Evolutionary conservation across 257 asterid species (phyloP), one percentile per base, ranked within the genome.

Genomic region (Gentiana macrophylla): DNA sequence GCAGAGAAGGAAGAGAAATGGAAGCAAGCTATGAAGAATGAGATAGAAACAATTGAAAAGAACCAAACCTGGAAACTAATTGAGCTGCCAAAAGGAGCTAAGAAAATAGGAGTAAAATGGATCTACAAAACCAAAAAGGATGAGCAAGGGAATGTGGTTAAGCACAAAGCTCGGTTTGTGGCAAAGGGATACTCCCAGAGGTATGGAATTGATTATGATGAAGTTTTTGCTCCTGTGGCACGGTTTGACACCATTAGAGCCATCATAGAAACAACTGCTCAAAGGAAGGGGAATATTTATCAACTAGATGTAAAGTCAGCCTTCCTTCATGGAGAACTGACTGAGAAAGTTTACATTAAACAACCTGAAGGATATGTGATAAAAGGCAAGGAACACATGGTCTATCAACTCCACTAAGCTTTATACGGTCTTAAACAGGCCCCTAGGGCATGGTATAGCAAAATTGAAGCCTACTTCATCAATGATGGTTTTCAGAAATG

Each of bases 391-490:
- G 56, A 52, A 32, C 56, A 52, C 24, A 32, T 13, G 6, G 44
- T 58, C 6, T 58, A 49, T 11, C 45, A 58, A 48, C 13, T 58
- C 0, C 36, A 11, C 32, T 44, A 46, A 37, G 50, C 53, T 12
- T 8, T 45, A 4, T 44, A 58, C n/a, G 55, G 55, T 3, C 47
- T 59, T 4, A 59, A 59, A 6, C 33, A 47, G 33, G 35, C 63
- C 2, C 52, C 55, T 13, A 49, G 47, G 6, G 34, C 50, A 24
- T 33, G 48, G 56, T 46, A 15, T 11, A 36, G 13, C 1, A 12
- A 36, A 3, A 49, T 47, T 35, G 52, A 13, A 1, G 0, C 47
- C n/a, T 2, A 49, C 24, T 10, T 45, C 3, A 37, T 34, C 0
- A 13, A 35, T 7, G 41, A 55, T 11, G 33, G 60, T 24, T 24